A percentile compares a stretch with the other conserved stretches of the same genome.
Evolutionary conservation across 2,329 filamentous ascomycete genomes (phyloP).

Genomic region (Paracorniculantispora psalliotae): DNA sequence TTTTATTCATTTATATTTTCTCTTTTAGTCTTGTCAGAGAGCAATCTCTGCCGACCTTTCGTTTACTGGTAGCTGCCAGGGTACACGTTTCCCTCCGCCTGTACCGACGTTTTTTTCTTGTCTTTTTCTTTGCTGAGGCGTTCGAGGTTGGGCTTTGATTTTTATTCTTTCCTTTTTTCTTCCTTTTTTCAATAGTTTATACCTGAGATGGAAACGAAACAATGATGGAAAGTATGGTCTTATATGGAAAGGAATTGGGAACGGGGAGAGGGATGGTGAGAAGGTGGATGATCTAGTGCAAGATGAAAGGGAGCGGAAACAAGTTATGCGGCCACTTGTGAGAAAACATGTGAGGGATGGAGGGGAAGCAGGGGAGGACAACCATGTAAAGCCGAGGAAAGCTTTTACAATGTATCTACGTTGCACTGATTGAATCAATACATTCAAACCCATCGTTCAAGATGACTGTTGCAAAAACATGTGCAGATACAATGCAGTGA

Average conservation of each 20-base stretch:
- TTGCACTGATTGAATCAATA: not conserved
- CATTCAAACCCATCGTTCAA: slow-evolving; percentile 11
- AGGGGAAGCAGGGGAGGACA: not conserved
- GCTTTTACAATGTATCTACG: slow-evolving; percentile 2
- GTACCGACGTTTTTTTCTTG: not conserved
- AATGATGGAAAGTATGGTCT: not conserved
- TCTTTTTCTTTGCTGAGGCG: not conserved
- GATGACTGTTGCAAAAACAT: no score
- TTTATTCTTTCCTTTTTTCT: slow-evolving; percentile 7
- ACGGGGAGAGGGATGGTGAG: not conserved
- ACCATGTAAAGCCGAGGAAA: no score
- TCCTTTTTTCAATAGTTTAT: slow-evolving; percentile 6
- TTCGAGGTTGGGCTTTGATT: not conserved
- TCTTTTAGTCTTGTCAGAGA: not conserved
- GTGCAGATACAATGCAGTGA: no score
- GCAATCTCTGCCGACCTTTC: slow-evolving; percentile 7
- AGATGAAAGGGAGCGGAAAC: no score
- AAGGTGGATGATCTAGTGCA: slow-evolving; percentile 2
- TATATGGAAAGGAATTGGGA: not conserved
- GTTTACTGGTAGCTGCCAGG: not conserved
- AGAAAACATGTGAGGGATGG: not conserved
- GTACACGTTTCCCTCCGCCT: not conserved
- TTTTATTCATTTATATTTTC: slow-evolving; percentile 4
- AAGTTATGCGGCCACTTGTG: not conserved
- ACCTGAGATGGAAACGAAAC: not conserved